Evolutionary conservation across 1,139 yeast genomes (phyloP).

Genomic region (Yarrowia galli): DNA sequence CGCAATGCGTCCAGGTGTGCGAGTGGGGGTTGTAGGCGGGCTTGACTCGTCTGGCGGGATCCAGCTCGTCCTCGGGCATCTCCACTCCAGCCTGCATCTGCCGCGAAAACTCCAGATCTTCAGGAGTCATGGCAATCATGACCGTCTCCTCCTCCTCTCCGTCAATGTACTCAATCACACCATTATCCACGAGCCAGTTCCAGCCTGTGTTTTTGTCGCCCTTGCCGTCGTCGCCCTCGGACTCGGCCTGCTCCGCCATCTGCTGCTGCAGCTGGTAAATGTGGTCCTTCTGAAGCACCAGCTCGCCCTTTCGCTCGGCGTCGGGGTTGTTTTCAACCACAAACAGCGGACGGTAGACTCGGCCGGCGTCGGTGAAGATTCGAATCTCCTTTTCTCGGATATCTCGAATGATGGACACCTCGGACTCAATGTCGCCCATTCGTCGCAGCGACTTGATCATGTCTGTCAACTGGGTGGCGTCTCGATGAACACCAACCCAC

Average conservation of each 20-base stretch:
- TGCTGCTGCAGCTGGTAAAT: constrained; percentile 71
- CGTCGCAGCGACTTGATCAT: constrained; percentile 93
- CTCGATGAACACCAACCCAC: constrained; percentile 99
- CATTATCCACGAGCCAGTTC: constrained; percentile 83
- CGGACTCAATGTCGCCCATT: constrained; percentile 94
- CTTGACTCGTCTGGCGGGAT: constrained; percentile 88
- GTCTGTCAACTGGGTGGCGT: constrained; percentile 87
- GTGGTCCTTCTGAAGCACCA: constrained; percentile 84
- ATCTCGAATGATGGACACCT: constrained; percentile 95
- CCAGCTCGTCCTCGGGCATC: constrained; percentile 59
- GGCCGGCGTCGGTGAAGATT: constrained; percentile 97
- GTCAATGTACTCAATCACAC: constrained; percentile 92
- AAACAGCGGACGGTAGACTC: constrained; percentile 94
- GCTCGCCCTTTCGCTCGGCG: constrained; percentile 76
- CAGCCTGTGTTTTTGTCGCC: constrained; percentile 72
- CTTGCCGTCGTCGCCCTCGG: constrained; percentile 60
- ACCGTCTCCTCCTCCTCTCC: constrained; percentile 98
- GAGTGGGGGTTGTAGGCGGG: constrained; percentile 67
- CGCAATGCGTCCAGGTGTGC: constrained; percentile 97
- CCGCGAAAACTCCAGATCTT: constrained; percentile 80
- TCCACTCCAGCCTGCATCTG: constrained; percentile 60
- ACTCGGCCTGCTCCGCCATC: constrained; percentile 54
- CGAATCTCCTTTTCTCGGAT: constrained; percentile 95
- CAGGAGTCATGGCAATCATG: constrained; percentile 99
- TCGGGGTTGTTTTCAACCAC: constrained; percentile 83